Base-by-base conservation (phyloP, 768 basidiomycete genomes). In the Amanita pseudoporphyria region DNA sequence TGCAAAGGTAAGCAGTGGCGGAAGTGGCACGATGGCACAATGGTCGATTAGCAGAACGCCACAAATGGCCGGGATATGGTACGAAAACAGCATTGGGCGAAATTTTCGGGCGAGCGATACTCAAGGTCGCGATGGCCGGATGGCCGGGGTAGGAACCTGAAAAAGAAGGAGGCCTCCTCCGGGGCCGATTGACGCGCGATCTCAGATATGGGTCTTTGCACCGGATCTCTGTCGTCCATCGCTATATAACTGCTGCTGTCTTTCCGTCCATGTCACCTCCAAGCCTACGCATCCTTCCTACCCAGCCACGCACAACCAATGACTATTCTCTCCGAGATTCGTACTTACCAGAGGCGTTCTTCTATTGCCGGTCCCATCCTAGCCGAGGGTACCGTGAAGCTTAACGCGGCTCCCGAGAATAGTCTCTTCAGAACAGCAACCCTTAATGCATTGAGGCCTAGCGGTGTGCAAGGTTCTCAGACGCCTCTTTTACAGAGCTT, bases 401-500 rank as follows among this genome's bases (percentile, higher is more conserved):
- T 57, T 38, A 45, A 58, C 30, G 42, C 56, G 30, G 50, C 53
- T 32, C 52, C 56, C 24, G 52, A 55, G 52, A 42, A 21, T 40
- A 32, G 44, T 39, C 26, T 47, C 46, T 35, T 50, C 51, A 9
- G 55, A 57, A 39, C 53, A 55, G 31, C 53, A 53, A 22, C 57
- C 58, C 47, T 54, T 56, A 48, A 47, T 24, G 35, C 28, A 6
- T 28, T 52, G 21, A 58, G 59, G 18, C 45, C 52, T 33, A 5
- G 5, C 18, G 13, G 9, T 13, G 4, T 37, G 18, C 26, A 24
- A 33, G 46, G 21, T 21, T 28, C 46, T n/a, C 13, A 44, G 42
- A 62, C 67, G 2, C 60, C 68, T 16, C 66, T 87, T 44, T 59
- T 87, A 43, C 57, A 69, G 7, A 72, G 71, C 26, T 89, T 85